These are phyloP conservation scores for Populus hybrid DNA, from an alignment of 441 rosid genomes.

Conservation along the genomic window DNA sequence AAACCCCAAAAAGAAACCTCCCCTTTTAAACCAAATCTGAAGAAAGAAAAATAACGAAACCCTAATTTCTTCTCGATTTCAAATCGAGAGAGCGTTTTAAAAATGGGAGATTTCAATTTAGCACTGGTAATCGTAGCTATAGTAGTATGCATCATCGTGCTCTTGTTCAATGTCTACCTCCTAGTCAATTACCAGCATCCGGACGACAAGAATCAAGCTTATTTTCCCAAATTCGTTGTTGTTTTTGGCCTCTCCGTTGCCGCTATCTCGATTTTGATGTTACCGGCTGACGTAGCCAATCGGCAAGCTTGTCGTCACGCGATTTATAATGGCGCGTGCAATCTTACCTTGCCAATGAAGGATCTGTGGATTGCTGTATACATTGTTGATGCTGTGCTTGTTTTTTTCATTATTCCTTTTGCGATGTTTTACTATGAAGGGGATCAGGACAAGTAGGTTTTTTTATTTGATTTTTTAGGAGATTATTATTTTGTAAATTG, in stretches of 20 bases:
- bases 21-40: slow-evolving; percentile 38
- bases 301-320: slow-evolving; percentile 92
- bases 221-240: slow-evolving; percentile 92
- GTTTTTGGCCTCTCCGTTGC: slow-evolving; percentile 90
- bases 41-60: slow-evolving; percentile 25
- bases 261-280: slow-evolving; percentile 87
- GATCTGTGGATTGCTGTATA: slow-evolving; percentile 94
- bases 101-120: slow-evolving; percentile 97
- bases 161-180: slow-evolving; percentile 83
- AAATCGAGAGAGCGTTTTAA: slow-evolving; percentile 19
- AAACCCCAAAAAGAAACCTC: slow-evolving; percentile 6
- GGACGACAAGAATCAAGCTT: slow-evolving; percentile 96
- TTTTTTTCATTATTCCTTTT: slow-evolving; percentile 88
- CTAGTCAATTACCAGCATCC: slow-evolving; percentile 98
- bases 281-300: slow-evolving; percentile 96
- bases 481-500: background rate
- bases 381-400: slow-evolving; percentile 80
- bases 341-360: slow-evolving; percentile 93
- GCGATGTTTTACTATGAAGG: slow-evolving; percentile 99
- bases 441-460: slow-evolving; percentile 94
- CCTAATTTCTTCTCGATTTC: slow-evolving; percentile 22
- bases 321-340: slow-evolving; percentile 88
- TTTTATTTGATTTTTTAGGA: background rate
- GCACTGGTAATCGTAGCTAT: slow-evolving; percentile 91
- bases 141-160: slow-evolving; percentile 76